Conservation (phyloP, 495 filamentous ascomycete species). For the Oidiodendron maius region DNA sequence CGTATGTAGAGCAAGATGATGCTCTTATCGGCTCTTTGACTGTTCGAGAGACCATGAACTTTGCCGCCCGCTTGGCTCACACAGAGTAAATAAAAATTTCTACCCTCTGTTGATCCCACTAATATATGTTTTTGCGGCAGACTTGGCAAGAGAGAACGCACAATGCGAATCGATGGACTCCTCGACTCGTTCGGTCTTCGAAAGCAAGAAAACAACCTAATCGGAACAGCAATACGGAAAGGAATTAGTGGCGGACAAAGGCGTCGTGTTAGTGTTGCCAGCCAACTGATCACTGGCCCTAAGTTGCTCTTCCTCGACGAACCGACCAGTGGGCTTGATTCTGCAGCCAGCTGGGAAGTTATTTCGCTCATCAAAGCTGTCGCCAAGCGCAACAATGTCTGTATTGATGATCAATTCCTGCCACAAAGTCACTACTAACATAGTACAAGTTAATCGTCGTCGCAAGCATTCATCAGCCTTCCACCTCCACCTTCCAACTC, state of each 20-base stretch:
- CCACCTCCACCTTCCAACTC: conserved; percentile 74
- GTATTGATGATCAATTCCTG: no score
- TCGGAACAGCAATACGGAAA: conserved; percentile 75
- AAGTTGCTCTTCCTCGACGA: conserved; percentile 79
- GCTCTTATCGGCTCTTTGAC: conserved; percentile 73
- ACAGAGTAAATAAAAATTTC: conserved; percentile 11
- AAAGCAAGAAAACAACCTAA: conserved; percentile 56
- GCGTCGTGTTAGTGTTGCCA: conserved; percentile 65
- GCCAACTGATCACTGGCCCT: conserved; percentile 71
- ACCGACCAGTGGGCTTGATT: conserved; percentile 76
- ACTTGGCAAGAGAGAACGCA: conserved; percentile 41
- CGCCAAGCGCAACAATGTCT: conserved; percentile 58
- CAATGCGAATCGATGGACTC: conserved; percentile 48
- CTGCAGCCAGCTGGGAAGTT: conserved; percentile 61
- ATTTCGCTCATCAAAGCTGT: conserved; percentile 58
- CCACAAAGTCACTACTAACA: not conserved
- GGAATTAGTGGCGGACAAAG: conserved; percentile 80
- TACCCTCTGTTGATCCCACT: not conserved
- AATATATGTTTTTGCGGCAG: conserved; percentile 29
- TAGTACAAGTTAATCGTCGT: conserved; percentile 65
- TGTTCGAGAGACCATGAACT: conserved; percentile 68
- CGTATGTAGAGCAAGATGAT: conserved; percentile 85
- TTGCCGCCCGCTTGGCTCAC: conserved; percentile 43
- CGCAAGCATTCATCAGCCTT: conserved; percentile 91
- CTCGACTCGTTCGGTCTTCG: conserved; percentile 57